Conservation (phyloP, 2,329 filamentous ascomycete species). For the Aspergillus persii region DNA sequence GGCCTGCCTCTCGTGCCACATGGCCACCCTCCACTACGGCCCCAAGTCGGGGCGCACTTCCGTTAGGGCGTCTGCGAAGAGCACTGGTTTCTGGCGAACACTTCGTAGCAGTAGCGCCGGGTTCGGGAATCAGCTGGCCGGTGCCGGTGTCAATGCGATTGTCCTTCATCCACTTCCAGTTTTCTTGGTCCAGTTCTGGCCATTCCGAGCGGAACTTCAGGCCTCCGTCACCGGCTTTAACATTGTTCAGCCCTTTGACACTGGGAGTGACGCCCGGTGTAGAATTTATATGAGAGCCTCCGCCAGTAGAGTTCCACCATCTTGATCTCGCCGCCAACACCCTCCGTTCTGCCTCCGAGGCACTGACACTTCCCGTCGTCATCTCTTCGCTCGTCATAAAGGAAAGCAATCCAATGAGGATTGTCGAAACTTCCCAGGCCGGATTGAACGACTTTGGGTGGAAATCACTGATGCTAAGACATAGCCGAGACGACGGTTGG, state of each 20-base stretch:
- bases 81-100: slow-evolving; percentile 64
- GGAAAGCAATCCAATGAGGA: slow-evolving; percentile 85
- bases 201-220: slow-evolving; percentile 87
- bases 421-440: slow-evolving; percentile 96
- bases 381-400: slow-evolving; percentile 99
- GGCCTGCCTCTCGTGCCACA: slow-evolving; percentile 71
- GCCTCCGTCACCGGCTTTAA: slow-evolving; percentile 89
- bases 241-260: slow-evolving; percentile 68
- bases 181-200: slow-evolving; percentile 84
- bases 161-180: slow-evolving; percentile 87
- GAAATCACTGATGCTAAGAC: slow-evolving; percentile 94
- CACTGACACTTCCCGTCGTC: slow-evolving; percentile 87
- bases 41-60: slow-evolving; percentile 54
- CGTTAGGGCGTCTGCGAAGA: slow-evolving; percentile 61
- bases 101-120: slow-evolving; percentile 50
- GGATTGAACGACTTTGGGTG: slow-evolving; percentile 98
- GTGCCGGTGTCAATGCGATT: slow-evolving; percentile 75
- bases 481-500: slow-evolving; percentile 86
- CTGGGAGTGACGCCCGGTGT: slow-evolving; percentile 52
- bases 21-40: slow-evolving; percentile 76
- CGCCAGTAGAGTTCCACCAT: slow-evolving; percentile 97
- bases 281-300: slow-evolving; percentile 63
- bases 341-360: slow-evolving; percentile 72
- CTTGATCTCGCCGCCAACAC: slow-evolving; percentile 72
- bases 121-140: slow-evolving; percentile 62